Evolutionary conservation across 805 yeast genomes (phyloP).

Genomic region (Metschnikowia lachancei): DNA sequence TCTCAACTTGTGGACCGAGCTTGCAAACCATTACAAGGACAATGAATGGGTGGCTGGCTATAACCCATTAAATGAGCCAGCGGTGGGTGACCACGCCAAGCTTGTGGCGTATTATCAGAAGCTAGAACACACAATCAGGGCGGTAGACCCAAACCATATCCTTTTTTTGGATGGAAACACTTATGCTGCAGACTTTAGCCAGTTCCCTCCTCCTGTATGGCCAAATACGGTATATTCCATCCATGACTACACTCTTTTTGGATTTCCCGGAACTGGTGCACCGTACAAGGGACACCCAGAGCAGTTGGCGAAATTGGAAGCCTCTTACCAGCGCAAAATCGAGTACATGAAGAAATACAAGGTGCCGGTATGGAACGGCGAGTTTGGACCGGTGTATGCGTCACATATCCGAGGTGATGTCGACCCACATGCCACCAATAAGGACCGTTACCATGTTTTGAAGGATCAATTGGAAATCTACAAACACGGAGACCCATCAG

Average conservation of each 20-base stretch:
- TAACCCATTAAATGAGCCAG: conserved; percentile 54
- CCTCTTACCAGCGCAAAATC: conserved; percentile 44
- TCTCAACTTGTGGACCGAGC: conserved; percentile 43
- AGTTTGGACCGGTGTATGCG: conserved; percentile 52
- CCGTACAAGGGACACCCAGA: conserved; percentile 35
- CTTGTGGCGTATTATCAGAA: conserved; percentile 39
- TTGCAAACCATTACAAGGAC: conserved; percentile 46
- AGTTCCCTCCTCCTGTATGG: conserved; percentile 39
- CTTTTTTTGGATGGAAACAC: conserved; percentile 51
- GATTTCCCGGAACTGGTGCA: conserved; percentile 42
- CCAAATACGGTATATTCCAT: conserved; percentile 50
- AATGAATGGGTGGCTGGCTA: conserved; percentile 54
- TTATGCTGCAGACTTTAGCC: conserved; percentile 49
- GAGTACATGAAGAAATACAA: conserved; percentile 38
- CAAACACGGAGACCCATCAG: conserved; percentile 47
- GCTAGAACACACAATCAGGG: conserved; percentile 40
- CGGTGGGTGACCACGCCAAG: conserved; percentile 42
- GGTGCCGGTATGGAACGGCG: conserved; percentile 56
- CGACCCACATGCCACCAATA: conserved; percentile 37
- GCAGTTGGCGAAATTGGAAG: conserved; percentile 34
- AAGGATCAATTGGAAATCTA: conserved; percentile 47
- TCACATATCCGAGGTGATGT: conserved; percentile 42
- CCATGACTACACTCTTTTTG: conserved; percentile 46
- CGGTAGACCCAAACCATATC: conserved; percentile 48
- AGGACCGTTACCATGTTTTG: conserved; percentile 41